Conservation (phyloP, 768 basidiomycete species). For the Scleroderma citrinum region DNA sequence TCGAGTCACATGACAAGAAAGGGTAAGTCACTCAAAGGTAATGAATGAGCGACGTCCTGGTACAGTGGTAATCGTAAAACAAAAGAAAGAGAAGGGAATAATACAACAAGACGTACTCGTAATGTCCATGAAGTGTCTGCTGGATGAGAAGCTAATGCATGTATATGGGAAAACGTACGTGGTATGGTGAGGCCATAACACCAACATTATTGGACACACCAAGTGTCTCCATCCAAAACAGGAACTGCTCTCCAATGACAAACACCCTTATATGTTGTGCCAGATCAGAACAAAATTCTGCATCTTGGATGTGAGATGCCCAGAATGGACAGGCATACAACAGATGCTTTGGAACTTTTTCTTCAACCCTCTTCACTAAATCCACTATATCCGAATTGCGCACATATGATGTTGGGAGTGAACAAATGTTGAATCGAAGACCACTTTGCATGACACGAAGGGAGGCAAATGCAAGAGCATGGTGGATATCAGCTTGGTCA, state of each 20-base stretch:
- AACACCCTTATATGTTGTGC: not conserved
- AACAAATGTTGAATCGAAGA: constrained; percentile 33
- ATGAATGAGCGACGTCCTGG: no score
- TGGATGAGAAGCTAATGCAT: no score
- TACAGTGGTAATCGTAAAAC: no score
- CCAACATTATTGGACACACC: not conserved
- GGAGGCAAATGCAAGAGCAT: constrained; percentile 15
- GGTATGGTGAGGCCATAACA: no score
- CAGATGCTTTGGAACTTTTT: constrained; percentile 1
- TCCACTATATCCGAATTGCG: constrained; percentile 19
- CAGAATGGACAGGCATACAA: constrained; percentile 10
- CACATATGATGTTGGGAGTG: constrained; percentile 25
- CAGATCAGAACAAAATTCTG: not conserved
- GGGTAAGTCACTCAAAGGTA: no score
- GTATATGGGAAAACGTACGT: no score
- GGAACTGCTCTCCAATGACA: constrained; percentile 3
- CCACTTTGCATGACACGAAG: constrained; percentile 23
- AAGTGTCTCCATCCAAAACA: constrained; percentile 6
- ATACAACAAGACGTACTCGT: no score
- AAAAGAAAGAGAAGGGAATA: no score
- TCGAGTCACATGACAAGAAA: no score
- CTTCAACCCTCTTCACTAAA: not conserved
- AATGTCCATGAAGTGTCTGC: no score
- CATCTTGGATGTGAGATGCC: constrained; percentile 1
- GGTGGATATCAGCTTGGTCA: constrained; percentile 7